These are phyloP conservation scores for Cladophialophora psammophila DNA, from an alignment of 2,329 filamentous ascomycete species.

Conservation along the genomic window DNA sequence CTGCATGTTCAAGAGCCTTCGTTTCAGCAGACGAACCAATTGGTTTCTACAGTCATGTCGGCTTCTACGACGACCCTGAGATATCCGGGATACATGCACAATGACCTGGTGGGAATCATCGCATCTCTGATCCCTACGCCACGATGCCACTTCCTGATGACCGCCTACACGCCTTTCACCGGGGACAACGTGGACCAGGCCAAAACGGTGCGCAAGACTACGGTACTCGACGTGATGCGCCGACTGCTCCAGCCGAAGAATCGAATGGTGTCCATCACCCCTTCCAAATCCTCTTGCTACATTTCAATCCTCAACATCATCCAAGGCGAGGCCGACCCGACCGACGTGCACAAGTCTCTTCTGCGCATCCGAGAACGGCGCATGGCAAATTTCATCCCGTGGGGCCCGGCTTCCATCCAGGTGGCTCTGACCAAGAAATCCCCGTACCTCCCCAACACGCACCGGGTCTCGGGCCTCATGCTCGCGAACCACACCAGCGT, in stretches of 20 bases:
- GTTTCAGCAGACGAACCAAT: conserved; percentile 96
- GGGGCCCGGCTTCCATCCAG: conserved; percentile 97
- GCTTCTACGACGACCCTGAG: conserved; percentile 94
- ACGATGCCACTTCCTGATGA: conserved; percentile 97
- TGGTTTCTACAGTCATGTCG: conserved; percentile 98
- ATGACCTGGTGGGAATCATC: conserved; percentile 95
- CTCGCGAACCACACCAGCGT: conserved; percentile 98
- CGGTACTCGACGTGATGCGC: conserved; percentile 96
- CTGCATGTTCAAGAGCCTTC: conserved; percentile 95
- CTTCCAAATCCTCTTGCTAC: conserved; percentile 97
- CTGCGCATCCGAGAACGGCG: conserved; percentile 93
- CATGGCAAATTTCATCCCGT: conserved; percentile 95
- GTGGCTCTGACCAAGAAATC: conserved; percentile 96
- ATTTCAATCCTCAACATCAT: conserved; percentile 99
- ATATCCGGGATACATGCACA: conserved; percentile 99
- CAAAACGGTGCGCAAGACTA: conserved; percentile 97
- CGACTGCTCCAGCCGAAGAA: conserved; percentile 96
- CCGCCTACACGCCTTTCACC: conserved; percentile 96
- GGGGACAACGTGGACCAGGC: conserved; percentile 95
- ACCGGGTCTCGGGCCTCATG: conserved; percentile 96
- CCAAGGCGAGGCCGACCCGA: conserved; percentile 96
- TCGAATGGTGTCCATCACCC: conserved; percentile 96
- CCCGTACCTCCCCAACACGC: conserved; percentile 91
- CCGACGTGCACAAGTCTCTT: conserved; percentile 96
- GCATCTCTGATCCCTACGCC: conserved; percentile 96